Evolutionary conservation across 1,284 basidiomycete genomes (phyloP), one percentile per base, ranked within the genome.

Genomic region (Apiotrichum siamense): DNA sequence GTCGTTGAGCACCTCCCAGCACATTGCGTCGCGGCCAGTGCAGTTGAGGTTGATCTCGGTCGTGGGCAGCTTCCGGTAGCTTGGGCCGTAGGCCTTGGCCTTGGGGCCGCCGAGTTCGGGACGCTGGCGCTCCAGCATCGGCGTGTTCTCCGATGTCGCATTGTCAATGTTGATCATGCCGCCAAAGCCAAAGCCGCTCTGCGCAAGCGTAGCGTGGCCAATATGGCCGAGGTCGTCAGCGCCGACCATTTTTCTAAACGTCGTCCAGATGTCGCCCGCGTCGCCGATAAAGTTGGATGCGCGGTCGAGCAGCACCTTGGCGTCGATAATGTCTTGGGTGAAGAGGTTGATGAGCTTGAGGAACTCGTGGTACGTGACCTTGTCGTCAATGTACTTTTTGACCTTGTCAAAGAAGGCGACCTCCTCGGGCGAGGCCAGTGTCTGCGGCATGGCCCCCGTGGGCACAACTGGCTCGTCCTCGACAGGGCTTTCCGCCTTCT

Each of bases 1-100:
- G 66, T 97, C 91, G 68, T 97, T 99, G 50, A 99, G 82, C 18
- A 99, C 92, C 43, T 91, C 93, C 75, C 92, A 89, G 72, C 90
- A 96, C 60, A 97, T 86, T 58, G 91, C 84, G 66, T 97, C 93
- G 33, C 96, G 85, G 7, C 89, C 93, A 3, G 92, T 96, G 73
- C 96, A 98, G 44, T 89, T 87, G 26, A 97, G 75, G 49, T 83
- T 82, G 64, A 88, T 82, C 77, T 97, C 94, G 61, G 82, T 85
- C 55, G 86, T 83, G 20, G 92, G 92, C 47, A 97, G 77, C 70
- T 83, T 83, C 60, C 96, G 82, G 77, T 99, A 99, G 69, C 90
- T 94, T 17, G 93, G 92, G 18, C 94, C 93, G 69, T 76, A 79
- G 27, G 63, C 69, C 58, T 73, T 75, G 55, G 70, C 72, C 40